phyloP scores from a whole-genome alignment of 768 basidiomycete genomes.

The Peribolospora baueri region DNA sequence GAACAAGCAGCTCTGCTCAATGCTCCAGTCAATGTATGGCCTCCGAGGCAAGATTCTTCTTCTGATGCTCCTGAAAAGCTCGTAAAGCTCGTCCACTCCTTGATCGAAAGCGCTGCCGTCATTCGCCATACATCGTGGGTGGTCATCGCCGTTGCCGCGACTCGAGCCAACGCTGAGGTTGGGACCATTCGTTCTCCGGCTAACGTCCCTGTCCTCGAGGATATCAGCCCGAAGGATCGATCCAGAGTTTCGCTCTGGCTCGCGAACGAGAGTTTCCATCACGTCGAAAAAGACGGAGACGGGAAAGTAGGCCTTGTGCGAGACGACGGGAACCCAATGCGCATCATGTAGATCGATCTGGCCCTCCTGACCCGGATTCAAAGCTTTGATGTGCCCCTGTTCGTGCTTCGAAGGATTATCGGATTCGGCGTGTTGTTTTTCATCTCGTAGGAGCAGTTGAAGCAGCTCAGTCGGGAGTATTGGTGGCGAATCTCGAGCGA shows the following conservation, averaged over 20 bases:
- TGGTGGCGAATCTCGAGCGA: too few relatives aligned
- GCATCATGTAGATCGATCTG: too few relatives aligned
- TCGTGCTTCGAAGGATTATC: too few relatives aligned
- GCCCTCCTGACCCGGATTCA: too few relatives aligned
- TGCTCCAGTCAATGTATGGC: slow-evolving; percentile 40
- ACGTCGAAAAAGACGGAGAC: neutral
- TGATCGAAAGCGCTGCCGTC: slow-evolving; percentile 18
- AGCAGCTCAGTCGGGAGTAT: too few relatives aligned
- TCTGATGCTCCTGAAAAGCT: slow-evolving; percentile 31
- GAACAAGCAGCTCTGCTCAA: slow-evolving; percentile 61
- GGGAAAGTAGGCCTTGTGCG: neutral
- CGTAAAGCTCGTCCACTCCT: slow-evolving; percentile 20
- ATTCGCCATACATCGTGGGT: neutral
- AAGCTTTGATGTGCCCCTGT: too few relatives aligned
- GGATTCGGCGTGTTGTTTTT: too few relatives aligned
- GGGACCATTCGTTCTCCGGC: neutral
- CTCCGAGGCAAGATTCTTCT: slow-evolving; percentile 50
- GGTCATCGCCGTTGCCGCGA: neutral
- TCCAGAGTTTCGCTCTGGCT: slow-evolving; percentile 82
- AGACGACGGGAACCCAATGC: neutral
- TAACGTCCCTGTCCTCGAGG: slow-evolving; percentile 21
- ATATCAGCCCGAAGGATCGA: slow-evolving; percentile 67
- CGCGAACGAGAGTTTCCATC: slow-evolving; percentile 45
- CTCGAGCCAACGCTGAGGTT: too few relatives aligned
- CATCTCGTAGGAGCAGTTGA: too few relatives aligned